Conservation (phyloP, 2,329 filamentous ascomycete genomes). For the Phialocephala subalpina region DNA sequence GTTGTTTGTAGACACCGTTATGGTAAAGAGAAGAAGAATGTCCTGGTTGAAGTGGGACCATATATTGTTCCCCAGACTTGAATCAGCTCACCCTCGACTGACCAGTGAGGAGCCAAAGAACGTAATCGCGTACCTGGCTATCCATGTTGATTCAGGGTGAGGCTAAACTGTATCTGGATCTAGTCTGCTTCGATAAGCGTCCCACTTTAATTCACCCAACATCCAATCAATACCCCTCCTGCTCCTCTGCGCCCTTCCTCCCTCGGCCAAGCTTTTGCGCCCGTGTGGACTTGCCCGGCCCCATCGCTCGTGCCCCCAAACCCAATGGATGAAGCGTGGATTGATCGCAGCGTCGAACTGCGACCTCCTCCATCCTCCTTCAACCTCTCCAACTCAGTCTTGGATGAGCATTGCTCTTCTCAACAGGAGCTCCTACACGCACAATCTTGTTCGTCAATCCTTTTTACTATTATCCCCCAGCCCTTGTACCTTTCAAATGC, state of each 20-base stretch:
- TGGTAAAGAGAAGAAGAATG: not conserved
- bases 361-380: conserved; percentile 20
- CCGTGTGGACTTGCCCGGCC: not conserved
- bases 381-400: conserved; percentile 29
- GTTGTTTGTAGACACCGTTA: conserved; percentile 4
- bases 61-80: conserved; percentile 10
- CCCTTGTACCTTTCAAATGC: conserved; percentile 36
- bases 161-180: not conserved
- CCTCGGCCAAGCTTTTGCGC: not conserved
- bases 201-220: not conserved
- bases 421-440: conserved; percentile 25
- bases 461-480: conserved; percentile 36
- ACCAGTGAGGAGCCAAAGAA: not conserved
- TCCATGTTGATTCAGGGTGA: not conserved
- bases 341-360: conserved; percentile 10
- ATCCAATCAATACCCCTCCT: not conserved
- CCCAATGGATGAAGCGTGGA: not conserved
- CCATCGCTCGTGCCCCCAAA: not conserved
- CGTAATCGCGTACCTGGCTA: not conserved
- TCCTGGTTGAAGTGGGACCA: conserved; percentile 9
- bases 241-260: not conserved
- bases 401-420: conserved; percentile 33
- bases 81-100: conserved; percentile 10
- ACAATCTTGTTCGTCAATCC: conserved; percentile 46
- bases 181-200: not conserved